Evolutionary conservation across 805 yeast species (phyloP), one percentile per base, ranked within the genome.

Genomic region (Kurtzmaniella fragi): DNA sequence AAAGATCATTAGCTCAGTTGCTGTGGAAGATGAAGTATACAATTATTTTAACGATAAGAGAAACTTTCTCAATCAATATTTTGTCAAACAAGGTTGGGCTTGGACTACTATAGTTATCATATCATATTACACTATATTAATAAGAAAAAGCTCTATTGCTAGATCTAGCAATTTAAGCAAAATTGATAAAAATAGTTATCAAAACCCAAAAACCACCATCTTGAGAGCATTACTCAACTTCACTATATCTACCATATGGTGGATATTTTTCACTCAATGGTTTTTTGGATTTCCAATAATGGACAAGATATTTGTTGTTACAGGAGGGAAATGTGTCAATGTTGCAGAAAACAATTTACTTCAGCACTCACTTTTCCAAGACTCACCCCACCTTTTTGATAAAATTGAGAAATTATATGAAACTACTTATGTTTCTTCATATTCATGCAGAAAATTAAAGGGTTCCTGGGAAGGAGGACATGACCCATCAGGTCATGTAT

Each of bases 401-500:
- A 29, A 39, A 29, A 31, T 36, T 7, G 45, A 39, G 10, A 38
- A 34, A 9, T 30, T 36, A 28, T 42, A 28, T 35, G 57, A 54
- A 37, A 47, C 57, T 4, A 38, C 31, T 6, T 12, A 32, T 3
- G 49, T 68, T 9, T 49, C 65, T 5, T 67, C 72, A 8, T 55
- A 54, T 37, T 46, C 50, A 13, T 69, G 74, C 50, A 52, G 69
- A 16, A 46, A 47, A 31, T 42, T 65, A 75, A 93, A 56, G 60
- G 93, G 56, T 37, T 54, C 43, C 23, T 75, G 52, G 88, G 80
- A 37, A 83, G 98, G 96, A 0, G 99, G 99, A 0, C 96, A 88
- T 55, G 99, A 93, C 63, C 96, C 98, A 4, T 82, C 91, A 44
- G 99, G 99, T 0, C 99, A 93, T 56, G 82, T 87, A 1, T 93